Evolutionary conservation across 192 early-diverging fungal genomes (phyloP).

Genomic region (Linnemannia exigua): DNA sequence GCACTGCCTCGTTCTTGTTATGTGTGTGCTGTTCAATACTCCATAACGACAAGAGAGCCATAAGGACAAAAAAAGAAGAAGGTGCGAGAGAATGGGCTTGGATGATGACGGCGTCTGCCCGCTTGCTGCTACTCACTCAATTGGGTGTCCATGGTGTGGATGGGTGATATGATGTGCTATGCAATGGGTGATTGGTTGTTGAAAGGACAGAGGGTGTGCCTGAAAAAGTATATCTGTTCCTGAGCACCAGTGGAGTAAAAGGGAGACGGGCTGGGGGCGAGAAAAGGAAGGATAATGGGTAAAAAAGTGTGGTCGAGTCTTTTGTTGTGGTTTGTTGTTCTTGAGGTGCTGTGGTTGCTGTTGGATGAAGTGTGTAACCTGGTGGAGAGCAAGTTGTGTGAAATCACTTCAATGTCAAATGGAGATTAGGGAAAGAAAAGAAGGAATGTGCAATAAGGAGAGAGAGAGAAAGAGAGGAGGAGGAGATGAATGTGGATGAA

Average conservation of each 20-base stretch:
- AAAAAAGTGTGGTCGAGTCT: no score
- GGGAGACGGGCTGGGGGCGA: background rate
- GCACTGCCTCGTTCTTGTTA: conserved; percentile 22
- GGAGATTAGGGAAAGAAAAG: no score
- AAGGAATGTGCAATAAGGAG: background rate
- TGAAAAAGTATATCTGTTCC: background rate
- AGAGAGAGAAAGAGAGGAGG: background rate
- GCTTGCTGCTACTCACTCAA: conserved; percentile 14
- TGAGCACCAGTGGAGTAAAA: background rate
- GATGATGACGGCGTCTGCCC: background rate
- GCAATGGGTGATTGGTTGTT: background rate
- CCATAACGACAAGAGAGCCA: background rate
- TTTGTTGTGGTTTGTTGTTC: no score
- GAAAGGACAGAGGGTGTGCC: background rate
- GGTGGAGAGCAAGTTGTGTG: no score
- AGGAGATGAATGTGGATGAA: background rate
- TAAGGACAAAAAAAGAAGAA: background rate
- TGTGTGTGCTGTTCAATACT: background rate
- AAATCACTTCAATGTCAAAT: no score
- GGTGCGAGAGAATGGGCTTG: background rate
- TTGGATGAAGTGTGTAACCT: no score
- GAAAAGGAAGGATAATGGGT: background rate
- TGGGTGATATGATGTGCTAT: background rate
- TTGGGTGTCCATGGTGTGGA: background rate
- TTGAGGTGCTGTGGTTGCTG: no score